Percentiles rank a stretch among this genome's conserved stretches.
phyloP scores from a whole-genome alignment of 805 yeast species.

The Zygosaccharomyces rouxii region DNA sequence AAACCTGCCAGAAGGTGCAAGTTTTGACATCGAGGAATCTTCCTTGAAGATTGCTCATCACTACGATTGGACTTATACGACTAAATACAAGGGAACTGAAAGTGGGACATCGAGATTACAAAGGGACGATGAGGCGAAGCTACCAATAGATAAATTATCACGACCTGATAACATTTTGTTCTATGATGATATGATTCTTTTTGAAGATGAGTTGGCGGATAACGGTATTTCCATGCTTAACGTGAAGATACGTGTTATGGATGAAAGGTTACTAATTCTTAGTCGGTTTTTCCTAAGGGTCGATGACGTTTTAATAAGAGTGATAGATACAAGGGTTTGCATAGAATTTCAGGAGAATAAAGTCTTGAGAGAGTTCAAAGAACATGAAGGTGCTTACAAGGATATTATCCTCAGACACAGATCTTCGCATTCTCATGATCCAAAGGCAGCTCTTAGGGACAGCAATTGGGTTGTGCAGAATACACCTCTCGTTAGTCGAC shows the following conservation, averaged over 20 bases:
- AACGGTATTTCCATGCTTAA: constrained; percentile 82
- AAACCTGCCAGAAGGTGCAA: constrained; percentile 9
- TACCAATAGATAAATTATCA: constrained; percentile 69
- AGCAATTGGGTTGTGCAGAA: constrained; percentile 77
- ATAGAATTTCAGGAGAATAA: constrained; percentile 55
- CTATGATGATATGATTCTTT: constrained; percentile 82
- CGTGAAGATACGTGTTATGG: constrained; percentile 86
- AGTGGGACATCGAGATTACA: constrained; percentile 15
- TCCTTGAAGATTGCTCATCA: constrained; percentile 67
- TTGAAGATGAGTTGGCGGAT: constrained; percentile 95
- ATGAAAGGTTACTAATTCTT: constrained; percentile 64
- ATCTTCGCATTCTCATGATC: constrained; percentile 54
- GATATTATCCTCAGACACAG: constrained; percentile 43
- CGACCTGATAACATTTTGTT: constrained; percentile 81
- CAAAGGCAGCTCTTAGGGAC: constrained; percentile 68
- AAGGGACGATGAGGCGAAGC: constrained; percentile 35
- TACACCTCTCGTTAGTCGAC: constrained; percentile 43
- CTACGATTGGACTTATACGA: constrained; percentile 95
- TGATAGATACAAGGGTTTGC: constrained; percentile 79
- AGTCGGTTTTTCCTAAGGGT: constrained; percentile 80
- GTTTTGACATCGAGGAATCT: constrained; percentile 35
- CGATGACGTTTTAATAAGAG: constrained; percentile 80
- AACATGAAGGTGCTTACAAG: constrained; percentile 55
- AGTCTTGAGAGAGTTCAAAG: constrained; percentile 73
- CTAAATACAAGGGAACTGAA: constrained; percentile 64